These are phyloP conservation scores for Ochetophila trinervis DNA, from an alignment of 306 rosid species.

Conservation along the genomic window DNA sequence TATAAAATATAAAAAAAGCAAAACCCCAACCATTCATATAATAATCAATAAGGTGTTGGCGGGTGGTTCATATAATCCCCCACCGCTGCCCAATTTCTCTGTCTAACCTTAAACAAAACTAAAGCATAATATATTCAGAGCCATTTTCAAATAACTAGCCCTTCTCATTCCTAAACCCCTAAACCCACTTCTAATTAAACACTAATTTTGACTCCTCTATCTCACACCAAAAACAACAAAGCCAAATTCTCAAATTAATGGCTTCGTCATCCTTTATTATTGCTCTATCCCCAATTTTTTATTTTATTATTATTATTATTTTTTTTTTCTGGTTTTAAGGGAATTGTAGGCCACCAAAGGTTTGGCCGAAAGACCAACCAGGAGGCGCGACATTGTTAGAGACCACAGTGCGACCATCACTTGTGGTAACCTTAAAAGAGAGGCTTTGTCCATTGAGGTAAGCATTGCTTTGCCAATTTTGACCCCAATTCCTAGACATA, in stretches of 20 bases:
- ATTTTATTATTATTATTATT: not conserved
- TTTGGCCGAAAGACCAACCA: constrained; percentile 75
- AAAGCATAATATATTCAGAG: constrained; percentile 27
- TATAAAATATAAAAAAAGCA: not conserved
- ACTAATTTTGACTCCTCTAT: too few species aligned
- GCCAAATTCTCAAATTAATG: not conserved
- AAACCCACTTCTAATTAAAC: not conserved
- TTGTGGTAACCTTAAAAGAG: constrained; percentile 61
- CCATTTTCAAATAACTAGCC: constrained; percentile 36
- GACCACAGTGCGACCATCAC: constrained; percentile 57
- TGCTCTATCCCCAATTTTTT: not conserved
- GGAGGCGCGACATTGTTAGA: constrained; percentile 50
- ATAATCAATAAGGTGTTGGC: constrained; percentile 24
- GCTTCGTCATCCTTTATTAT: not conserved
- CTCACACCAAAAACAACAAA: too few species aligned
- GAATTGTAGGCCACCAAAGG: constrained; percentile 58
- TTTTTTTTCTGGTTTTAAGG: not conserved
- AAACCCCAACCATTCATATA: not conserved
- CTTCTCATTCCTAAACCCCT: constrained; percentile 23
- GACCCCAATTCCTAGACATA: constrained; percentile 87
- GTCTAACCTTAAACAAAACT: constrained; percentile 28
- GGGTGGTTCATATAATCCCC: constrained; percentile 42
- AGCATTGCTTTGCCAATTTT: constrained; percentile 79
- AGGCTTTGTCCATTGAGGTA: constrained; percentile 67
- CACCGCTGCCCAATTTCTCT: constrained; percentile 43